phyloP scores from a whole-genome alignment of 2,329 filamentous ascomycete genomes.

The Tetracladium maxilliforme region DNA sequence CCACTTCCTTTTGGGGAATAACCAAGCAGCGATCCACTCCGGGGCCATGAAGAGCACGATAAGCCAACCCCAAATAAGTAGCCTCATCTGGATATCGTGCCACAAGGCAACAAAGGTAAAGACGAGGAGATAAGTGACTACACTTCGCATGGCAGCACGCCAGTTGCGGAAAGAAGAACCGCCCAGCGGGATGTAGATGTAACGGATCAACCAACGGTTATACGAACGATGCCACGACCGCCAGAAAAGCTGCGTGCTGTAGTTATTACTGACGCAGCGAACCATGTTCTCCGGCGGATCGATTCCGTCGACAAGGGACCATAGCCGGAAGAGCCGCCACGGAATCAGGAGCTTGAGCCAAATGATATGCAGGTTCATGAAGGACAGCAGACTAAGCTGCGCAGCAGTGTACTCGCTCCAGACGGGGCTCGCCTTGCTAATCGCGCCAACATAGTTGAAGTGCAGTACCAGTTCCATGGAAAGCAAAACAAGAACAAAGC shows the following conservation, averaged over 20 bases:
- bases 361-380: slow-evolving; percentile 92
- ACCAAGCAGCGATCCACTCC: slow-evolving; percentile 55
- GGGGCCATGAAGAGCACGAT: slow-evolving; percentile 88
- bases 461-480: slow-evolving; percentile 87
- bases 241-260: slow-evolving; percentile 85
- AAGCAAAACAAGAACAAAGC: slow-evolving; percentile 67
- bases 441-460: slow-evolving; percentile 86
- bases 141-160: slow-evolving; percentile 34
- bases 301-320: slow-evolving; percentile 78
- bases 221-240: slow-evolving; percentile 90
- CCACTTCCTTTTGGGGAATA: slow-evolving; percentile 65
- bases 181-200: slow-evolving; percentile 85
- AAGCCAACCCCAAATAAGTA: slow-evolving; percentile 95
- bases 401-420: slow-evolving; percentile 78
- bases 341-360: slow-evolving; percentile 95
- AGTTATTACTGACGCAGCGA: slow-evolving; percentile 91
- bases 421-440: slow-evolving; percentile 63
- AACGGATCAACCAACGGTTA: slow-evolving; percentile 88
- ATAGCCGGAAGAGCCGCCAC: slow-evolving; percentile 98
- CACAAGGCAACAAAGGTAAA: slow-evolving; percentile 97
- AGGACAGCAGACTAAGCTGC: slow-evolving; percentile 80
- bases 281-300: slow-evolving; percentile 98
- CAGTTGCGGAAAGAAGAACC: slow-evolving; percentile 40
- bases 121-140: slow-evolving; percentile 66
- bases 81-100: slow-evolving; percentile 87